Evolutionary conservation across 441 rosid genomes (phyloP).

Genomic region (Pelargonium australe): DNA sequence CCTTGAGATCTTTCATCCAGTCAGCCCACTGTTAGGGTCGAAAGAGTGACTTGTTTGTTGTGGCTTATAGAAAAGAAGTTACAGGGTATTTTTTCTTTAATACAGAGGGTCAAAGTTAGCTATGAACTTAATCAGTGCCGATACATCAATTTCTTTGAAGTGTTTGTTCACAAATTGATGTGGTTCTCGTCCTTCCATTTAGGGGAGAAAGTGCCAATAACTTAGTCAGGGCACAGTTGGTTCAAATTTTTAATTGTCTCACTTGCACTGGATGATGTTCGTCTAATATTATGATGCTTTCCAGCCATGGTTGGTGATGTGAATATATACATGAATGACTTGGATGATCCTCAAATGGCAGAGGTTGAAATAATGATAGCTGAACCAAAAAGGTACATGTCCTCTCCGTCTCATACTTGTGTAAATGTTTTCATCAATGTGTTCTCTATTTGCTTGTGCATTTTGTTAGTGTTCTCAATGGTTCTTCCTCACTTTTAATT

Average conservation of each 20-base stretch:
- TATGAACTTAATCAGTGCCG: background rate
- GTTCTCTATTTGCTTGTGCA: background rate
- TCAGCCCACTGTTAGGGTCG: too few species aligned
- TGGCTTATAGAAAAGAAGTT: background rate
- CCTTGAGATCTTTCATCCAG: background rate
- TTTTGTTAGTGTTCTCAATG: background rate
- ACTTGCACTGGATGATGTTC: background rate
- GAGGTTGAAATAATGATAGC: constrained; percentile 94
- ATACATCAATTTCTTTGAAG: background rate
- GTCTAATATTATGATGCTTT: constrained; percentile 16
- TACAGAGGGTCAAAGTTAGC: background rate
- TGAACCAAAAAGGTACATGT: constrained; percentile 58
- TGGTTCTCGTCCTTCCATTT: background rate
- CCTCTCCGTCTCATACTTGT: constrained; percentile 10
- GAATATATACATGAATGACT: constrained; percentile 84
- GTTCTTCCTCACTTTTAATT: constrained; percentile 14
- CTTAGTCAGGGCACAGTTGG: background rate
- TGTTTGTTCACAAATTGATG: background rate
- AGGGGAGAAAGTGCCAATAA: background rate
- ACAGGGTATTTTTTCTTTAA: background rate
- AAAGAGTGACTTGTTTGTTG: background rate
- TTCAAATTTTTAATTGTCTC: background rate
- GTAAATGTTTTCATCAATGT: background rate
- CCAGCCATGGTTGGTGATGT: constrained; percentile 93
- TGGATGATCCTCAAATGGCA: constrained; percentile 69